Conservation (phyloP, 352 stramenopile species). For the Phytophthora syringae region DNA sequence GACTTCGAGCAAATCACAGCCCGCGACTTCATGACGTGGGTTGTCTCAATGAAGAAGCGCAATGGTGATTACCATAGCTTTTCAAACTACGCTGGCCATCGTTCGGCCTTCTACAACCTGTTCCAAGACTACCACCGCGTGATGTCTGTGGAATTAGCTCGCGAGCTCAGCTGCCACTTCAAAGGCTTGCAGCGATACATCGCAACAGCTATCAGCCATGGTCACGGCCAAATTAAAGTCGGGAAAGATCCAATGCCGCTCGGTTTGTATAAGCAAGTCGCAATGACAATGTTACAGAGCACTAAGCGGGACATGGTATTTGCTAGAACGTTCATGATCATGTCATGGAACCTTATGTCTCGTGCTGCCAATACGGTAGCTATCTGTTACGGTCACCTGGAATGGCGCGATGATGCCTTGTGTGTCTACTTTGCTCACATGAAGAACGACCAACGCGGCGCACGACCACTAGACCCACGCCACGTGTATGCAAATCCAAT, state of each 20-base stretch:
- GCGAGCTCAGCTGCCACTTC: too few relatives aligned
- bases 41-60: slow-evolving; percentile 18
- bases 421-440: slow-evolving; percentile 45
- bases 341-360: slow-evolving; percentile 14
- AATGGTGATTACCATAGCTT: slow-evolving; percentile 15
- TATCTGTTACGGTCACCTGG: slow-evolving; percentile 29
- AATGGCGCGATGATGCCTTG: slow-evolving; percentile 38
- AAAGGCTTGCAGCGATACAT: too few relatives aligned
- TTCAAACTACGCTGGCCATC: slow-evolving; percentile 20
- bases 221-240: slow-evolving; percentile 2
- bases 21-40: slow-evolving; percentile 22
- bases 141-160: background rate
- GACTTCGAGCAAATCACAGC: slow-evolving; percentile 15
- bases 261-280: slow-evolving; percentile 6
- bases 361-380: slow-evolving; percentile 18
- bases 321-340: background rate
- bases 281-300: background rate
- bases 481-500: slow-evolving; percentile 44
- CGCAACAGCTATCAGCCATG: background rate
- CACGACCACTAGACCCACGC: slow-evolving; percentile 26
- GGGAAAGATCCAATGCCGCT: slow-evolving; percentile 29
- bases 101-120: slow-evolving; percentile 17
- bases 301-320: background rate
- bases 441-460: slow-evolving; percentile 39
- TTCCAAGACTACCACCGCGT: slow-evolving; percentile 14